Conservation (phyloP, 2,329 filamentous ascomycete species). For the Purpureocillium lavendulum region DNA sequence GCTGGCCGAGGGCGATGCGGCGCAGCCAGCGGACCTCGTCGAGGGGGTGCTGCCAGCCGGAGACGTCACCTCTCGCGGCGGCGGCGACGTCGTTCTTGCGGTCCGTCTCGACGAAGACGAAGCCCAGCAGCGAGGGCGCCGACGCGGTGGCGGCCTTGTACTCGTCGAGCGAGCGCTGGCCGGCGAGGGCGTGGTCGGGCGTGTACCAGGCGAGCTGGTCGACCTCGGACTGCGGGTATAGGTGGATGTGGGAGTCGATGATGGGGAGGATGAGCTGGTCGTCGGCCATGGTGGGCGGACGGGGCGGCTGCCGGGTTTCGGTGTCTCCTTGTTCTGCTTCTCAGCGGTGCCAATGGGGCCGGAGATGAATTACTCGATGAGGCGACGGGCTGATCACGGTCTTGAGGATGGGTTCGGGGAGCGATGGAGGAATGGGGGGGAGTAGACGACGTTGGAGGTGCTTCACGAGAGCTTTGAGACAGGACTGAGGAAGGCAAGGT, state of each 20-base stretch:
- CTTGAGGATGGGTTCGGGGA: too few relatives aligned
- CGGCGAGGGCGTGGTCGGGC: slow-evolving; percentile 48
- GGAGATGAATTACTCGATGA: too few relatives aligned
- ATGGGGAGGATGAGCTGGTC: slow-evolving; percentile 45
- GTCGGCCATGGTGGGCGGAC: slow-evolving; percentile 23
- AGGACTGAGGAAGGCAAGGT: too few relatives aligned
- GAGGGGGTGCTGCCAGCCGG: slow-evolving; percentile 60
- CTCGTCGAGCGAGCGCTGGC: slow-evolving; percentile 56
- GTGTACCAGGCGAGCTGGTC: slow-evolving; percentile 62
- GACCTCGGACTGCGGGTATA: slow-evolving; percentile 65
- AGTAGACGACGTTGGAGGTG: too few relatives aligned
- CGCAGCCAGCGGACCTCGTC: slow-evolving; percentile 64
- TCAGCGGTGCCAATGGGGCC: too few relatives aligned
- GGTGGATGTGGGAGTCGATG: slow-evolving; percentile 87
- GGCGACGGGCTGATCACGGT: too few relatives aligned
- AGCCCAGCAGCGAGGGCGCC: slow-evolving; percentile 48
- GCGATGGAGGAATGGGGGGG: too few relatives aligned
- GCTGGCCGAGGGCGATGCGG: slow-evolving; percentile 54
- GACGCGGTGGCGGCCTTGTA: slow-evolving; percentile 43
- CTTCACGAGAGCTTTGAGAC: too few relatives aligned
- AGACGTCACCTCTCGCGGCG: slow-evolving; percentile 29
- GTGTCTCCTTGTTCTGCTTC: too few relatives aligned
- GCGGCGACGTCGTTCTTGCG: slow-evolving; percentile 52
- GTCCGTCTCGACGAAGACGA: slow-evolving; percentile 79
- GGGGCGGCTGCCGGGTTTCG: slow-evolving; percentile 1